phyloP scores from a whole-genome alignment of 2,329 filamentous ascomycete species.

The Stylonectria norvegica region DNA sequence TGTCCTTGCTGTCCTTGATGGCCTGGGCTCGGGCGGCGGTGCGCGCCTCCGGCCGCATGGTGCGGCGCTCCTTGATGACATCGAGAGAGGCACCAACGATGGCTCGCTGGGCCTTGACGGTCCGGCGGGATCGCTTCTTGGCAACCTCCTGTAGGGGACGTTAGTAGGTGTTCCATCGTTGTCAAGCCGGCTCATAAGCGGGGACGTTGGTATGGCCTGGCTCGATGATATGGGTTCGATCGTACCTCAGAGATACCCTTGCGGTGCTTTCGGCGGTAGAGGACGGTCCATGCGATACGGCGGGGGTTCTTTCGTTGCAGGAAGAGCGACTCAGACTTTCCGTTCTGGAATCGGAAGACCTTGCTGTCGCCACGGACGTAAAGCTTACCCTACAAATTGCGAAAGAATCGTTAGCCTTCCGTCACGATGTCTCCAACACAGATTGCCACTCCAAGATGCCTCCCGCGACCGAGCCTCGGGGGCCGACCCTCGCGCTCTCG shows the following conservation, averaged over 20 bases:
- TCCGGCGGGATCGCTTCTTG: slow-evolving; percentile 98
- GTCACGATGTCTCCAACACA: slow-evolving; percentile 4
- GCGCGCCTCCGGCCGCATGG: slow-evolving; percentile 92
- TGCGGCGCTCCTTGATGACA: slow-evolving; percentile 98
- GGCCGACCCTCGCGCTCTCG: too few species aligned
- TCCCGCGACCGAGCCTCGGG: not conserved
- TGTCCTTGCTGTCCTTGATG: slow-evolving; percentile 98
- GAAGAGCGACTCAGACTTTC: slow-evolving; percentile 99
- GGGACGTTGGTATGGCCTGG: slow-evolving; percentile 1
- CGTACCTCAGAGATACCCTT: slow-evolving; percentile 99
- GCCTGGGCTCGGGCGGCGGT: slow-evolving; percentile 82
- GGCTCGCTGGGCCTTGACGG: slow-evolving; percentile 97
- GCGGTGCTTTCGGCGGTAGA: slow-evolving; percentile 98
- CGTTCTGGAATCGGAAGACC: slow-evolving; percentile 99
- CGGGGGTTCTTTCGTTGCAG: slow-evolving; percentile 99
- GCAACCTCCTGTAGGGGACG: slow-evolving; percentile 78
- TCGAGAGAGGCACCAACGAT: slow-evolving; percentile 99
- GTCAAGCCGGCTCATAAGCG: not conserved
- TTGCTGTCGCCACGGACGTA: slow-evolving; percentile 99
- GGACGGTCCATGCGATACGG: slow-evolving; percentile 97
- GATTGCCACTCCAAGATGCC: not conserved
- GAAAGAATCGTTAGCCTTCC: slow-evolving; percentile 29
- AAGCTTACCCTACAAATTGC: slow-evolving; percentile 80
- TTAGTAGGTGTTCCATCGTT: slow-evolving; percentile 33
- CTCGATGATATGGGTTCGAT: slow-evolving; percentile 9